phyloP scores from a whole-genome alignment of 2,329 filamentous ascomycete genomes.

The Clarireedia monteithiana region DNA sequence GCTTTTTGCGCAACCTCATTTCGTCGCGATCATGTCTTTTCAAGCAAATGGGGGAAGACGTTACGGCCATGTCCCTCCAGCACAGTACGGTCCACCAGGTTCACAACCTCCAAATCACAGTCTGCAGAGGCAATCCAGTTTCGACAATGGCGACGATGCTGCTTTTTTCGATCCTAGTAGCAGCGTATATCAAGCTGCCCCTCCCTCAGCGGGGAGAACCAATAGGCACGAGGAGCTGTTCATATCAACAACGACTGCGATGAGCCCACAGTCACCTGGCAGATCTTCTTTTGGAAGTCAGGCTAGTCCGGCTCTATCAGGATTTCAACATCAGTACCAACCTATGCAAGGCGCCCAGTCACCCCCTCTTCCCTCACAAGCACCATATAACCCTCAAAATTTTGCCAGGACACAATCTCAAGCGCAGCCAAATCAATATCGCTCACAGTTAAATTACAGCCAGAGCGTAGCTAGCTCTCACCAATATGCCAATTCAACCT shows the following conservation, averaged over 20 bases:
- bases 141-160: slow-evolving; percentile 68
- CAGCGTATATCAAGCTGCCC: slow-evolving; percentile 27
- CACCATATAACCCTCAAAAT: slow-evolving; percentile 54
- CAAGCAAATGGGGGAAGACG: slow-evolving; percentile 51
- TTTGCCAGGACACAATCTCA: slow-evolving; percentile 39
- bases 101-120: slow-evolving; percentile 32
- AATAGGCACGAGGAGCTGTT: slow-evolving; percentile 53
- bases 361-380: slow-evolving; percentile 31
- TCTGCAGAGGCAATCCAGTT: slow-evolving; percentile 54
- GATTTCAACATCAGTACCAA: slow-evolving; percentile 46
- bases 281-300: slow-evolving; percentile 21
- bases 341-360: slow-evolving; percentile 31
- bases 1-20: not conserved
- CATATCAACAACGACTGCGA: slow-evolving; percentile 31
- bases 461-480: slow-evolving; percentile 29
- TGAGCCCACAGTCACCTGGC: slow-evolving; percentile 23
- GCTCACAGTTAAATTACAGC: slow-evolving; percentile 42
- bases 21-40: slow-evolving; percentile 47
- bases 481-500: slow-evolving; percentile 36
- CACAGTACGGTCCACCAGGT: slow-evolving; percentile 45
- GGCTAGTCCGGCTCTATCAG: slow-evolving; percentile 30
- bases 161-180: slow-evolving; percentile 38
- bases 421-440: slow-evolving; percentile 34
- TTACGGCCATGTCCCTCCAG: slow-evolving; percentile 59
- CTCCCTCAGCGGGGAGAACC: slow-evolving; percentile 20